Evolutionary conservation across 345 rosid genomes (phyloP), one percentile per base, ranked within the genome.

Genomic region (Salix arbutifolia): DNA sequence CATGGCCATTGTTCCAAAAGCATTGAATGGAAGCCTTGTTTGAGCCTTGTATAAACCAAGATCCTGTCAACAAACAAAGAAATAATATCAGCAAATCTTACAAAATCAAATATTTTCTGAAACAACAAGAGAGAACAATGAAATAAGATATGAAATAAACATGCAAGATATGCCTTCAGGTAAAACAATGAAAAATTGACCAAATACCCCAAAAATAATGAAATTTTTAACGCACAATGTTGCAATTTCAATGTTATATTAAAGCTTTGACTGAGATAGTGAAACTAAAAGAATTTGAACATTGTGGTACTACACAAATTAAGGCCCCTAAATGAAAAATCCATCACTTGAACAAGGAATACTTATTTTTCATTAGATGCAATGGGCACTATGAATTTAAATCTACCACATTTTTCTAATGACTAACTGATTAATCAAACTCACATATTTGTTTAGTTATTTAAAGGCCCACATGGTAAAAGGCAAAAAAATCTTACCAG

Each of bases 1-100:
- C 99, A 96, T 96, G 42, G 98, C 97, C 99, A 96, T 93, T 26
- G 99, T 93, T 81, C 99, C 99, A 74, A 96, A 96, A 53, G 99
- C 99, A 79, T 93, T 96, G 84, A 96, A 96, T 72, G 99, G 99
- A 81, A 96, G 94, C 90, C 75, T 88, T 4, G 97, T 94, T 79
- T 96, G 99, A 80, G 99, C 96, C 89, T 93, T 96, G 91, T 96
- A 93, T 2, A 96, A 90, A 72, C 99, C 98, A 66, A 96, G 89
- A 72, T 96, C 99, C 99, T 96, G 90, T 70, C 30, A 61, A 72
- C 61, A 72, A 37, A 42, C 44, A 65, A 19, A 21, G 21, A 2
- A 52, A 25, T 53, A 31, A 71, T 38, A 40, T 42, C 66, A 71
- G 70, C 52, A 37, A 66, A 30, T 67, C 58, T 42, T 72, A 19